phyloP scores from a whole-genome alignment of 2,329 filamentous ascomycete genomes.

The Phoma sp. region DNA sequence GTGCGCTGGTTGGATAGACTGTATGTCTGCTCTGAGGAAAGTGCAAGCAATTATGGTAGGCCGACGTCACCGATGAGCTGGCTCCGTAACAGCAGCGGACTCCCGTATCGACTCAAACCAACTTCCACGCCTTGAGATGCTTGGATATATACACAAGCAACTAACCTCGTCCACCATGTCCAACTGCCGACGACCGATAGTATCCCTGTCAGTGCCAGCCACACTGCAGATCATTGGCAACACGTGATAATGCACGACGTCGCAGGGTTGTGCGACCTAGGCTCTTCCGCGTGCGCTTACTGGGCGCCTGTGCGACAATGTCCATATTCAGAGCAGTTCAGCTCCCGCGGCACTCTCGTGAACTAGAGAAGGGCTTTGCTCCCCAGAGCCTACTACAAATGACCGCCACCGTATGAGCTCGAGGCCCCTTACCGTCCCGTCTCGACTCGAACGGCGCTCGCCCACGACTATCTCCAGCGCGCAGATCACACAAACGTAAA shows the following conservation, averaged over 20 bases:
- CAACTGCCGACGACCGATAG: neutral
- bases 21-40: neutral
- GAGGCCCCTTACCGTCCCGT: conserved; percentile 2
- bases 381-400: too few species aligned
- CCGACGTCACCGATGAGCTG: conserved; percentile 5
- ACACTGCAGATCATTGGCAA: conserved; percentile 11
- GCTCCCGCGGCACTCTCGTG: neutral
- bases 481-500: conserved; percentile 1
- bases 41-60: neutral
- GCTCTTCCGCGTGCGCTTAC: conserved; percentile 17
- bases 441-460: conserved; percentile 8
- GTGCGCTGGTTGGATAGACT: conserved; percentile 2
- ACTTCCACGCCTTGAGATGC: neutral
- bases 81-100: neutral
- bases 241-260: conserved; percentile 40
- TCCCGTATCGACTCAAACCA: neutral
- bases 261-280: conserved; percentile 21
- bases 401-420: too few species aligned
- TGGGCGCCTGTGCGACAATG: conserved; percentile 21
- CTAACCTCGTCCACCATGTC: neutral
- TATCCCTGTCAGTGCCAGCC: conserved; percentile 8
- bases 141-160: neutral
- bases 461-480: neutral
- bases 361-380: neutral
- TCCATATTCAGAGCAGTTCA: neutral